These are phyloP conservation scores for Aquilaria malaccensis DNA, from an alignment of 345 rosid genomes.

Conservation along the genomic window DNA sequence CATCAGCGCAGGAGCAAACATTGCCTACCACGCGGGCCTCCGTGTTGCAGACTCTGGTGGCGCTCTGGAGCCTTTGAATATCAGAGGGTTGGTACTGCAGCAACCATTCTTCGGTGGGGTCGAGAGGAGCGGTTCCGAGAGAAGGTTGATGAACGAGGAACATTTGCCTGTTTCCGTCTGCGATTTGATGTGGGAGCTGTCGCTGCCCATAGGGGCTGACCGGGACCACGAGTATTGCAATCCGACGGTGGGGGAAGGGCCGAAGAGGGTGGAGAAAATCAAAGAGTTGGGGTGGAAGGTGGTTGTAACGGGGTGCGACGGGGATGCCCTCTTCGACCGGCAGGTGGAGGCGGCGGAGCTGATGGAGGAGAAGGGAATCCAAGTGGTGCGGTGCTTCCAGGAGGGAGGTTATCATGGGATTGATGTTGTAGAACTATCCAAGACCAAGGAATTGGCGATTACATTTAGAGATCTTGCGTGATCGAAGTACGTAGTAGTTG, in stretches of 20 bases:
- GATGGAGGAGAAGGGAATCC: conserved; percentile 40
- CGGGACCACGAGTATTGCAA: conserved; percentile 74
- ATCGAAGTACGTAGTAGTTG: no score
- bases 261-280: conserved; percentile 29
- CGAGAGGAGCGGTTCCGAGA: conserved; percentile 47
- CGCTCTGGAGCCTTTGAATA: conserved; percentile 36
- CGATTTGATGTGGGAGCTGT: conserved; percentile 57
- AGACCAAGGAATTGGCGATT: conserved; percentile 20
- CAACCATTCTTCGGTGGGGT: conserved; percentile 44
- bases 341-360: conserved; percentile 50
- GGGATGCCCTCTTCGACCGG: conserved; percentile 64
- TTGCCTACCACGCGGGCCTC: conserved; percentile 51
- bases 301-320: conserved; percentile 39
- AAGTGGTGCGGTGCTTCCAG: conserved; percentile 30
- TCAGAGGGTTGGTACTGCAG: conserved; percentile 32
- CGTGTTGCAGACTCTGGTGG: conserved; percentile 24
- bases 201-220: conserved; percentile 50
- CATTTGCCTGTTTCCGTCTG: conserved; percentile 37
- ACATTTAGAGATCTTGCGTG: background rate
- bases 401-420: conserved; percentile 61
- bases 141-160: conserved; percentile 32
- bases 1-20: conserved; percentile 62
- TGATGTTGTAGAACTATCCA: conserved; percentile 47
- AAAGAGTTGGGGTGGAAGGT: conserved; percentile 34
- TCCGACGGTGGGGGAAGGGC: conserved; percentile 28